Evolutionary conservation across 164 flowering plant genomes (phyloP), one percentile per base, ranked within the genome.

Genomic region (Pachysandra terminalis): DNA sequence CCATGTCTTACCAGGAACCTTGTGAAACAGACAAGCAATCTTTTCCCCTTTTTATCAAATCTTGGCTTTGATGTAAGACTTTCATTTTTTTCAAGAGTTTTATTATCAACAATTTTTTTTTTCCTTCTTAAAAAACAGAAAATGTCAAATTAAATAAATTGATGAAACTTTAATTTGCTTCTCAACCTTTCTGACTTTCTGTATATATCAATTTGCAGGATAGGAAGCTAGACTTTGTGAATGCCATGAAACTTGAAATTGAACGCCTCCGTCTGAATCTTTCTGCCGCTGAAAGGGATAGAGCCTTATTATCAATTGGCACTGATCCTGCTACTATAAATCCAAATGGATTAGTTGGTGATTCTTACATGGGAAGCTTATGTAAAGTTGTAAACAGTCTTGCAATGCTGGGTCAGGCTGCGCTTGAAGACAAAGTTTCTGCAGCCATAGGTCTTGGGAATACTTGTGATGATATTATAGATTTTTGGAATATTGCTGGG

Each of bases 231-330:
- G 81, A 82, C 66, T 93, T 87, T 74, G 68, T 58, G 52, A 87
- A 83, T 73, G 93, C 99, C 45, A 82, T 96, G 97, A 87, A 86
- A 68, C 92, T 96, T 75, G 99, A 96, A 84, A 85, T 90, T 71
- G 97, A 96, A 74, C 96, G 99, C 45, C 79, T 96, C 56, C 81
- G 57, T 40, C 68, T 87, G 69, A 82, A 93, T 80, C 86, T 96
- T 57, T 96, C 99, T 68, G 95, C 99, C 66, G 96, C 99, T 74
- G 98, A 88, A 73, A 87, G 99, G 75, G 97, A 96, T 75, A 86
- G 97, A 79, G 90, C 95, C 62, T 77, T 96, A 71, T 77, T 91
- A 72, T 85, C 97, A 56, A 69, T 88, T 78, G 96, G 99, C 65
- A 83, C 73, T 74, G 99, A 96, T 85, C 98, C 95, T 72, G 99